These are phyloP conservation scores for Heliamphora pulchella DNA, from an alignment of 179 eudicot species.

Conservation along the genomic window DNA sequence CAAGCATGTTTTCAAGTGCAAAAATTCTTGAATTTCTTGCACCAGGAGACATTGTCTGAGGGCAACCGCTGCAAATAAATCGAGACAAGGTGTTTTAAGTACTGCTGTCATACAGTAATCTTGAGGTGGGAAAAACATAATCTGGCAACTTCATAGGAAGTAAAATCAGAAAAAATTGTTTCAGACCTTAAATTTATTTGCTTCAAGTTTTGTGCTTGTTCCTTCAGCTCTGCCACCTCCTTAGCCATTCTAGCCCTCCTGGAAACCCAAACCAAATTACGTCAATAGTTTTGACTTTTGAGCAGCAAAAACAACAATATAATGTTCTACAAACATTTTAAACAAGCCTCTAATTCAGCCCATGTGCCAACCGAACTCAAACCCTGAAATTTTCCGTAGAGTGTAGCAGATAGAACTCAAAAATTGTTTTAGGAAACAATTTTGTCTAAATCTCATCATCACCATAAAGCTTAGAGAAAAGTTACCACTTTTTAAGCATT, in stretches of 20 bases:
- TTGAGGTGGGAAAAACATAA: not conserved
- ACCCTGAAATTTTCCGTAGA: not conserved
- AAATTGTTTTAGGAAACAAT: not conserved
- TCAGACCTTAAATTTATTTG: slow-evolving; percentile 53
- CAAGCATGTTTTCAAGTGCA: slow-evolving; percentile 96
- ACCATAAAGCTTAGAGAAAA: not conserved
- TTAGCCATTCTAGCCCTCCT: slow-evolving; percentile 98
- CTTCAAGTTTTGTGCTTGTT: slow-evolving; percentile 63
- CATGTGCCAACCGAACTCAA: not conserved
- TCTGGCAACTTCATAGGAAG: not conserved
- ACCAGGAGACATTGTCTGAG: slow-evolving; percentile 91
- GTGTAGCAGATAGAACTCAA: not conserved
- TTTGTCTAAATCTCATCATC: slow-evolving; percentile 5
- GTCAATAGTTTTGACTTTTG: not conserved
- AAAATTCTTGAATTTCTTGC: slow-evolving; percentile 88
- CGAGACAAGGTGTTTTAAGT: not conserved
- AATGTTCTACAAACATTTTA: not conserved
- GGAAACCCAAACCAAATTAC: slow-evolving; percentile 9
- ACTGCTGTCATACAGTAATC: not conserved
- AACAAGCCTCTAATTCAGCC: not conserved
- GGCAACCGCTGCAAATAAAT: slow-evolving; percentile 42
- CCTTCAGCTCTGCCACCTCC: slow-evolving; percentile 82
- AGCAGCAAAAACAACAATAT: not conserved
- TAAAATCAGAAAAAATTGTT: not conserved
- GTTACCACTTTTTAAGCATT: not conserved